phyloP scores from a whole-genome alignment of 495 filamentous ascomycete genomes.

The Hypomontagnella monticulosa region DNA sequence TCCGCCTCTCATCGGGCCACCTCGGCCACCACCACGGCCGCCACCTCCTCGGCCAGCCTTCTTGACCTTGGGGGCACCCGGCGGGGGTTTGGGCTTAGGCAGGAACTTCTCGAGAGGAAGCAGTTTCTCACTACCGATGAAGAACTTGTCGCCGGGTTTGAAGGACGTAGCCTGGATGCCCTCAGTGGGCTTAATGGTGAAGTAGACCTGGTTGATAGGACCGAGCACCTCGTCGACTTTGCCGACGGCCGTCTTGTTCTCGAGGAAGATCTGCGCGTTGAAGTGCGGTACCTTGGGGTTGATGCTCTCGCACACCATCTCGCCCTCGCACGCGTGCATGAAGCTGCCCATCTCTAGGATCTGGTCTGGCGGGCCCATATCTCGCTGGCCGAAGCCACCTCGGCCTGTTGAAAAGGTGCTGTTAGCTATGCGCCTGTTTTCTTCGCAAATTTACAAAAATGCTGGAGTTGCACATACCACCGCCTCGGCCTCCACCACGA shows the following conservation, averaged over 20 bases:
- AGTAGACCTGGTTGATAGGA: slow-evolving; percentile 95
- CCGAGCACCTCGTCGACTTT: slow-evolving; percentile 96
- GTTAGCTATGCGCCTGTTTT: not conserved
- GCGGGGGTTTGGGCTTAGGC: slow-evolving; percentile 89
- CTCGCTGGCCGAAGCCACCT: slow-evolving; percentile 62
- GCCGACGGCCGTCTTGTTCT: slow-evolving; percentile 94
- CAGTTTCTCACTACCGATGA: slow-evolving; percentile 92
- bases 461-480: slow-evolving; percentile 28
- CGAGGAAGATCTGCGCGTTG: slow-evolving; percentile 97
- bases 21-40: slow-evolving; percentile 46
- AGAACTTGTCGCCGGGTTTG: slow-evolving; percentile 96
- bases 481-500: slow-evolving; percentile 32
- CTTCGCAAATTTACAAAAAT: not conserved
- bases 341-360: slow-evolving; percentile 88
- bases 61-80: slow-evolving; percentile 66
- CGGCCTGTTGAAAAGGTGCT: slow-evolving; percentile 50
- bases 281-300: slow-evolving; percentile 98
- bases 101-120: slow-evolving; percentile 95
- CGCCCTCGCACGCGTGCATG: slow-evolving; percentile 92
- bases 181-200: slow-evolving; percentile 95
- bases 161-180: slow-evolving; percentile 95
- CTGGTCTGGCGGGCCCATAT: slow-evolving; percentile 62
- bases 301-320: slow-evolving; percentile 92
- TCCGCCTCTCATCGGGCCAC: slow-evolving; percentile 56
- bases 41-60: slow-evolving; percentile 59